Conservation (phyloP, 2,329 filamentous ascomycete species). For the Paecilomyces fulvus region DNA sequence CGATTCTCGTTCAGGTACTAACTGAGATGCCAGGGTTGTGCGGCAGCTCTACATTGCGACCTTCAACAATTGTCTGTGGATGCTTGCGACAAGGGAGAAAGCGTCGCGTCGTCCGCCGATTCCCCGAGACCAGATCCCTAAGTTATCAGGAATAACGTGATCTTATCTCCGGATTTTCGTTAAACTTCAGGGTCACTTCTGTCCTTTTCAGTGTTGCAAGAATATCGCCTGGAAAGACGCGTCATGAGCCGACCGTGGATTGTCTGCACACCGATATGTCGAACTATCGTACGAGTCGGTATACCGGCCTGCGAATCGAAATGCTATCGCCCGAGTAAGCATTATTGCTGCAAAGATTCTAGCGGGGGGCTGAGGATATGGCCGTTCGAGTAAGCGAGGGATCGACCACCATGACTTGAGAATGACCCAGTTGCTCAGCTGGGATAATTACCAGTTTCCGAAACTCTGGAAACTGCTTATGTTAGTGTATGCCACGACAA, state of each 20-base stretch:
- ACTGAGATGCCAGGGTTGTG: not conserved
- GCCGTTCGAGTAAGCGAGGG: not conserved
- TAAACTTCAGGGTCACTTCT: not conserved
- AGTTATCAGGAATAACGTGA: not conserved
- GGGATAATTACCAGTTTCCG: not conserved
- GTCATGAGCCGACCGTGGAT: not conserved
- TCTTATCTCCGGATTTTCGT: not conserved
- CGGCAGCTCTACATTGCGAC: not conserved
- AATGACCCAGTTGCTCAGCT: not conserved
- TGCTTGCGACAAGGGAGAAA: not conserved
- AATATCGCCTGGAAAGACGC: not conserved
- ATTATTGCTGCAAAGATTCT: not conserved
- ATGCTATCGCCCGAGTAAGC: not conserved
- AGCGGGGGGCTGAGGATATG: not conserved
- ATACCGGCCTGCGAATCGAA: not conserved
- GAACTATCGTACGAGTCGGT: not conserved
- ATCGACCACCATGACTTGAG: not conserved
- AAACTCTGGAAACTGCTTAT: not conserved
- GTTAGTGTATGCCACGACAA: not conserved
- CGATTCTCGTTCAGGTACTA: not conserved
- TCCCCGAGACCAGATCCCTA: not conserved
- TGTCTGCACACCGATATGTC: not conserved
- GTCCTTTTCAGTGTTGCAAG: not conserved
- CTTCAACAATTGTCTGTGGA: not conserved
- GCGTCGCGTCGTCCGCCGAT: not conserved